phyloP scores from a whole-genome alignment of 1,284 basidiomycete genomes.

The Taiwanofungus camphoratus region DNA sequence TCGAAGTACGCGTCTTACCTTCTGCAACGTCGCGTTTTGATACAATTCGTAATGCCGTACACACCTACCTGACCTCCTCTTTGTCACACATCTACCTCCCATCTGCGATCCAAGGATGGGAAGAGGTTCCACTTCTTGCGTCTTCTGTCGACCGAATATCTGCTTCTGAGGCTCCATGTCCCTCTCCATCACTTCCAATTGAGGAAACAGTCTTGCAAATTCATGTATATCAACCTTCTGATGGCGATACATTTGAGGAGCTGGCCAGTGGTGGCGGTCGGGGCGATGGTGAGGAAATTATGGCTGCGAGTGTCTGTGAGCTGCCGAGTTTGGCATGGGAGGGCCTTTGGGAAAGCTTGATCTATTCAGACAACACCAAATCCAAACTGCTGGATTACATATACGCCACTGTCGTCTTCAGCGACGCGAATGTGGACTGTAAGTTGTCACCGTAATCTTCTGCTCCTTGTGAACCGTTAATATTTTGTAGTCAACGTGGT shows the following conservation, averaged over 20 bases:
- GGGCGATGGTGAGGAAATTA: conserved; percentile 69
- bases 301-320: conserved; percentile 83
- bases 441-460: conserved; percentile 33
- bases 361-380: conserved; percentile 91
- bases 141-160: conserved; percentile 74
- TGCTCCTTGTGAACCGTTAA: no score
- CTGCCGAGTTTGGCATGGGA: conserved; percentile 81
- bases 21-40: conserved; percentile 68
- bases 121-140: conserved; percentile 61
- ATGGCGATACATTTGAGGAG: conserved; percentile 71
- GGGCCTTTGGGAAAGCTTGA: conserved; percentile 87
- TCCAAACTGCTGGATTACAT: conserved; percentile 88
- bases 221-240: conserved; percentile 82
- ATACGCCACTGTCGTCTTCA: conserved; percentile 86
- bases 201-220: conserved; percentile 64
- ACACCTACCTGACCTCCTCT: conserved; percentile 52
- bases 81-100: conserved; percentile 60
- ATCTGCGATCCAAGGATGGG: conserved; percentile 69
- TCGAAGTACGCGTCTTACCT: conserved; percentile 75
- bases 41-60: conserved; percentile 59
- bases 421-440: conserved; percentile 87
- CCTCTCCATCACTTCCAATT: conserved; percentile 48
- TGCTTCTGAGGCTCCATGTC: conserved; percentile 65
- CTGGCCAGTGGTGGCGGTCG: conserved; percentile 61
- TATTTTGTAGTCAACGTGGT: conserved; percentile 72